phyloP scores from a whole-genome alignment of 257 asterid genomes.

The Pogostemon cablin region DNA sequence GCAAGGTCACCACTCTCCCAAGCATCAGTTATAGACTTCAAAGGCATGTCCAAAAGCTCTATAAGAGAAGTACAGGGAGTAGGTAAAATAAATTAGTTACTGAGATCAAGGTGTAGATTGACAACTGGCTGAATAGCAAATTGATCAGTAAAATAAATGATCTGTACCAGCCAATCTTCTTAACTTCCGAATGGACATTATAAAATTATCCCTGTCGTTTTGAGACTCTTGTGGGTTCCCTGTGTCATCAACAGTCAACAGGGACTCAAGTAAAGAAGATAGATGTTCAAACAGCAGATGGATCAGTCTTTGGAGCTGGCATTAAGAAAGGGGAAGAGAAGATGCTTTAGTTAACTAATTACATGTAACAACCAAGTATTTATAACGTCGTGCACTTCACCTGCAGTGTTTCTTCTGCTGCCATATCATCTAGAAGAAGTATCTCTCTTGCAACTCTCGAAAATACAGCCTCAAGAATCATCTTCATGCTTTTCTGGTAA shows the following conservation, averaged over 20 bases:
- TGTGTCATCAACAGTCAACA: constrained; percentile 41
- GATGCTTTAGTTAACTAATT: constrained; percentile 30
- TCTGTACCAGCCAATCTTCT: neutral
- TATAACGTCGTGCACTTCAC: constrained; percentile 34
- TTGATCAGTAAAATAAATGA: constrained; percentile 4
- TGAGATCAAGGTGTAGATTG: constrained; percentile 9
- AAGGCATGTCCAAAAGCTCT: constrained; percentile 95
- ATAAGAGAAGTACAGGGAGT: constrained; percentile 23
- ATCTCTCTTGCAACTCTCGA: constrained; percentile 76
- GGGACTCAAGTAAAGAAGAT: constrained; percentile 64
- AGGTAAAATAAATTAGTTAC: constrained; percentile 3
- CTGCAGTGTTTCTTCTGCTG: constrained; percentile 98
- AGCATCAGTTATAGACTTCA: constrained; percentile 74
- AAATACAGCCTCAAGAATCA: constrained; percentile 72
- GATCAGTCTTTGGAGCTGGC: constrained; percentile 84
- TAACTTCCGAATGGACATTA: constrained; percentile 64
- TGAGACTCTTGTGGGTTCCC: constrained; percentile 52
- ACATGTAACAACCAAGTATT: neutral
- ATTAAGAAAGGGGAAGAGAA: constrained; percentile 21
- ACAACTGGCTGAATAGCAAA: too few relatives aligned
- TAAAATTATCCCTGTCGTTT: constrained; percentile 43
- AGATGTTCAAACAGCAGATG: constrained; percentile 81
- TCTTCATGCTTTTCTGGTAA: constrained; percentile 71
- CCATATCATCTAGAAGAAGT: constrained; percentile 91
- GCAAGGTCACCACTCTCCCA: constrained; percentile 95